These are phyloP conservation scores for Apocynum venetum DNA, from an alignment of 257 asterid genomes.

Conservation along the genomic window DNA sequence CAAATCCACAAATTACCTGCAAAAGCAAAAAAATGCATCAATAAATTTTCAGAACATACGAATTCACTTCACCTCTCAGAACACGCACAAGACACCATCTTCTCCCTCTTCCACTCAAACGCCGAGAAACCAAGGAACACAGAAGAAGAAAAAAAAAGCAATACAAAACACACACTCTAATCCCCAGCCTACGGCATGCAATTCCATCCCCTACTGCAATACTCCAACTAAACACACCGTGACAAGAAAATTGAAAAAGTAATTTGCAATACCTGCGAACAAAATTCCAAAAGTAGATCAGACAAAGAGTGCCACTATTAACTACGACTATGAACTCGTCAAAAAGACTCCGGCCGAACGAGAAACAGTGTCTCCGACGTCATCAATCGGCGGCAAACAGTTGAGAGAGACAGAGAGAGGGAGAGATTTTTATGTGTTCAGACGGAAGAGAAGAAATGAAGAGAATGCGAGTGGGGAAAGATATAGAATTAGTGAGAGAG, in stretches of 20 bases:
- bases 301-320: neutral
- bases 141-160: neutral
- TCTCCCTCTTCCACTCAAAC: neutral
- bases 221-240: neutral
- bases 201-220: neutral
- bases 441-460: conserved; percentile 15
- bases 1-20: conserved; percentile 9
- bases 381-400: conserved; percentile 15
- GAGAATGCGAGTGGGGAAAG: conserved; percentile 26
- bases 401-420: conserved; percentile 29
- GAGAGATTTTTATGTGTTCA: conserved; percentile 9
- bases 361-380: conserved; percentile 1
- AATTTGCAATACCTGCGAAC: neutral
- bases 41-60: neutral
- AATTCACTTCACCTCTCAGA: neutral
- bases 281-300: conserved; percentile 8
- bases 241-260: neutral
- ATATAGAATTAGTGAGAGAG: conserved; percentile 17
- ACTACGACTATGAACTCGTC: neutral
- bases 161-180: neutral
- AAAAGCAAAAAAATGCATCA: neutral
- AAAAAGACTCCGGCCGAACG: conserved; percentile 3
- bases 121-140: neutral
- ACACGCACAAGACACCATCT: neutral
- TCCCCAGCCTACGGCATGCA: conserved; percentile 6